These are phyloP conservation scores for Tagetes patula DNA, from an alignment of 129 eudicot genomes.

Conservation along the genomic window DNA sequence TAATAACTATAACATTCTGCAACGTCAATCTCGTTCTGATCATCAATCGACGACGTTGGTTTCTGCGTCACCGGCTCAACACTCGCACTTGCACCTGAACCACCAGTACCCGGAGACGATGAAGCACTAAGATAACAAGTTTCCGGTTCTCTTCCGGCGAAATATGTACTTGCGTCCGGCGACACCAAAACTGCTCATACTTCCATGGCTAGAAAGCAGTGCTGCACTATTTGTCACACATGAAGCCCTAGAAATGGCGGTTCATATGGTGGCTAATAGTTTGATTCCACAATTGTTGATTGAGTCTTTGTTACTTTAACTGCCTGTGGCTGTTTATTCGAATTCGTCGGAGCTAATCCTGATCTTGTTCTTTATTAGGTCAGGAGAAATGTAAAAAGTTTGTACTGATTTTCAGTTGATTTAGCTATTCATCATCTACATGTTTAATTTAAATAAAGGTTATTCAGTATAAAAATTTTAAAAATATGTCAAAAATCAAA, in stretches of 20 bases:
- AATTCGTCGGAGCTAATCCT: conserved; percentile 35
- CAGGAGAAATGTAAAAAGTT: conserved; percentile 54
- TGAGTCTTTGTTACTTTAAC: too few relatives aligned
- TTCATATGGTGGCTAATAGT: conserved; percentile 34
- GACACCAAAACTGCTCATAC: conserved; percentile 23
- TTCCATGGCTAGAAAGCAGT: conserved; percentile 24
- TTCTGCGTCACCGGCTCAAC: conserved; percentile 30
- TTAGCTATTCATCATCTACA: conserved; percentile 22
- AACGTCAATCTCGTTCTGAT: conserved; percentile 41
- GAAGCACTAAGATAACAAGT: conserved; percentile 34
- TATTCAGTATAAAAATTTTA: too few relatives aligned
- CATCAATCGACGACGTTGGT: conserved; percentile 32
- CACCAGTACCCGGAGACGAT: conserved; percentile 35
- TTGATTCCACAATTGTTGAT: conserved; percentile 59
- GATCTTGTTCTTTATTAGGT: conserved; percentile 21
- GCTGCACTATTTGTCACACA: conserved; percentile 30
- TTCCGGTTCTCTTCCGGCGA: conserved; percentile 32
- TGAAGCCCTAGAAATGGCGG: conserved; percentile 34
- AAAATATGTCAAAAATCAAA: too few relatives aligned
- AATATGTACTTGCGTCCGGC: conserved; percentile 32
- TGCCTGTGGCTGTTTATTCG: conserved; percentile 27
- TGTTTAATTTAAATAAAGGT: too few relatives aligned
- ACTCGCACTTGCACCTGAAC: conserved; percentile 38
- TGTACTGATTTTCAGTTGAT: conserved; percentile 20
- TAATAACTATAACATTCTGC: conserved; percentile 59